Evolutionary conservation across 208 protist genomes (phyloP).

Genomic region (Lotmaria passim): DNA sequence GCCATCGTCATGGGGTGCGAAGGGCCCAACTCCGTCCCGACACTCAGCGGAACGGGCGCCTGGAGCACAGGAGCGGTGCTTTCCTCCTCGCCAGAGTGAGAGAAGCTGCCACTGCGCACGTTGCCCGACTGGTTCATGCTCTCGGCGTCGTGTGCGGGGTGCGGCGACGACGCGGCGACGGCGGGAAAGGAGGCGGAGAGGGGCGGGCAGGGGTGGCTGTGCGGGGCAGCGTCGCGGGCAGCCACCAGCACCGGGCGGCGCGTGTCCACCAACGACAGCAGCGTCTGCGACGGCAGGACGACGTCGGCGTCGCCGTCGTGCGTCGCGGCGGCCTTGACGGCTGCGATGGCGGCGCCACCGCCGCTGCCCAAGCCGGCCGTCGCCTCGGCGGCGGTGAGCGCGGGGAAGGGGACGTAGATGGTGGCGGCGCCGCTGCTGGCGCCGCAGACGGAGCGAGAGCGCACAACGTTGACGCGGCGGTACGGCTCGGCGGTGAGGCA

Average conservation of each 20-base stretch:
- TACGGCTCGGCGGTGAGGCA: slow-evolving; percentile 7
- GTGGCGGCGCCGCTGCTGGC: slow-evolving; percentile 15
- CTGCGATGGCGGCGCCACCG: too few relatives aligned
- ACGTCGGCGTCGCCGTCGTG: neutral
- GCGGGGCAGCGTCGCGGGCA: slow-evolving; percentile 2
- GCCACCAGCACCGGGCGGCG: slow-evolving; percentile 21
- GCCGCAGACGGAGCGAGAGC: slow-evolving; percentile 18
- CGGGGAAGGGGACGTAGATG: slow-evolving; percentile 21
- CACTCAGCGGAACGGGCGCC: too few relatives aligned
- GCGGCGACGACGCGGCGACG: neutral
- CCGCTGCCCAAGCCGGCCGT: slow-evolving; percentile 5
- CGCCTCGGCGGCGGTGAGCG: slow-evolving; percentile 9
- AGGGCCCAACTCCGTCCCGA: neutral
- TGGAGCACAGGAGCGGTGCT: too few relatives aligned
- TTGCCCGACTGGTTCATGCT: too few relatives aligned
- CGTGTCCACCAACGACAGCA: slow-evolving; percentile 25
- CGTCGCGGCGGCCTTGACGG: neutral
- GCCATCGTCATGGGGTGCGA: neutral
- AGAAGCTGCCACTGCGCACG: slow-evolving; percentile 2
- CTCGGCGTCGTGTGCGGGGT: neutral
- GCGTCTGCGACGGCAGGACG: slow-evolving; percentile 18
- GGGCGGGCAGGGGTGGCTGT: neutral
- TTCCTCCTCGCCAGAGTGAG: slow-evolving; percentile 3
- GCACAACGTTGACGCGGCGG: slow-evolving; percentile 19
- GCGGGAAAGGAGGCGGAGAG: neutral